Conservation (phyloP, 306 rosid genomes). For the Quercus bicolor region DNA sequence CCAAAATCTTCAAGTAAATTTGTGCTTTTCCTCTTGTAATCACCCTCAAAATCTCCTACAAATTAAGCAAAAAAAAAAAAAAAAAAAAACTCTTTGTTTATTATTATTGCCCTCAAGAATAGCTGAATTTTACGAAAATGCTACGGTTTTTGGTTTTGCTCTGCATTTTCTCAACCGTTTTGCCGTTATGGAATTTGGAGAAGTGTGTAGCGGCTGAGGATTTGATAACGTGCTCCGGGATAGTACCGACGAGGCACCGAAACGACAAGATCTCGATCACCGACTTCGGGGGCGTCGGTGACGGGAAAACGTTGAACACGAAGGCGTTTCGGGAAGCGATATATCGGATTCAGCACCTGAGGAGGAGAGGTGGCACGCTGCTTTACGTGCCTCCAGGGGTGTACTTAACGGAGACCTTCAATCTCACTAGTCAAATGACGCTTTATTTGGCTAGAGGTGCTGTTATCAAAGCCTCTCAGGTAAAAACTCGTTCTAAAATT, state of each 20-base stretch:
- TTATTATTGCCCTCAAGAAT: not conserved
- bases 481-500: not conserved
- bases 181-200: not conserved
- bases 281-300: conserved; percentile 76
- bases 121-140: conserved; percentile 24
- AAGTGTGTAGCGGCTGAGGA: conserved; percentile 9
- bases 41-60: not conserved
- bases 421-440: conserved; percentile 80
- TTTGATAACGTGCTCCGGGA: conserved; percentile 57
- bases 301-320: conserved; percentile 70
- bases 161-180: conserved; percentile 13
- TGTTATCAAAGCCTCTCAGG: conserved; percentile 75
- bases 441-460: conserved; percentile 78
- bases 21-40: not conserved
- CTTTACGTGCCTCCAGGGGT: conserved; percentile 82
- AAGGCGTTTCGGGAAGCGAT: conserved; percentile 72
- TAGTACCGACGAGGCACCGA: conserved; percentile 55
- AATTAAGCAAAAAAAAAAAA: too few relatives aligned
- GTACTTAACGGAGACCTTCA: conserved; percentile 67
- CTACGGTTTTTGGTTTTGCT: conserved; percentile 26
- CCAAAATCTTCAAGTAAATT: not conserved
- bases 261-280: conserved; percentile 58
- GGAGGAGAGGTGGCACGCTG: conserved; percentile 63
- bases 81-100: not conserved
- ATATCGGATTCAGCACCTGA: conserved; percentile 58